phyloP scores from a whole-genome alignment of 305 asterid genomes.

The Fraxinus paxiana region DNA sequence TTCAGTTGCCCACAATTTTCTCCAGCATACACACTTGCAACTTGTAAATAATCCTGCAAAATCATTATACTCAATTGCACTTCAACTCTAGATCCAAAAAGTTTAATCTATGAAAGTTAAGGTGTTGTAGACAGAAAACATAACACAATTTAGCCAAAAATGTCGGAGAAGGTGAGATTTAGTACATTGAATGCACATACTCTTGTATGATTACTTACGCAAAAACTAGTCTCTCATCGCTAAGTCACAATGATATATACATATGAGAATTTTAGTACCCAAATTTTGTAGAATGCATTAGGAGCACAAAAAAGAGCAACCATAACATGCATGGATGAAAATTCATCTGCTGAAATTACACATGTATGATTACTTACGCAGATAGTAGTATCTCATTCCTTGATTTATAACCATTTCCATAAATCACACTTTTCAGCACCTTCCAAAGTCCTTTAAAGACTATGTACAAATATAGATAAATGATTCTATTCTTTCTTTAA shows the following conservation, averaged over 20 bases:
- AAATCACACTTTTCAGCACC: neutral
- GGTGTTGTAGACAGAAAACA: neutral
- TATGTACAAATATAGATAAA: neutral
- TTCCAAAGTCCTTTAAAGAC: neutral
- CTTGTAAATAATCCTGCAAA: conserved; percentile 74
- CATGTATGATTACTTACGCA: neutral
- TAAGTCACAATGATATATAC: neutral
- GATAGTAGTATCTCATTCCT: neutral
- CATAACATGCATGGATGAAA: neutral
- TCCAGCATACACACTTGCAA: conserved; percentile 80
- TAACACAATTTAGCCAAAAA: neutral
- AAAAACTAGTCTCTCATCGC: neutral
- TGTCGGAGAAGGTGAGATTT: neutral
- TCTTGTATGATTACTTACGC: neutral
- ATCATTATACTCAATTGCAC: conserved; percentile 15
- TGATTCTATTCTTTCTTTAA: neutral
- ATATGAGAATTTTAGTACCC: conserved; percentile 1
- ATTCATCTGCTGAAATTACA: neutral
- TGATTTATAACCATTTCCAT: neutral
- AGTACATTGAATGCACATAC: conserved; percentile 3
- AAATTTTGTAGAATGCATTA: neutral
- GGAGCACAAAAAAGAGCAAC: neutral
- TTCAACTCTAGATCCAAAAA: conserved; percentile 8
- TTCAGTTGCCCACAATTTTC: conserved; percentile 58
- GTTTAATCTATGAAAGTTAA: conserved; percentile 1